Conservation (phyloP, 2,329 filamentous ascomycete species). For the Dactylellina cionopaga region DNA sequence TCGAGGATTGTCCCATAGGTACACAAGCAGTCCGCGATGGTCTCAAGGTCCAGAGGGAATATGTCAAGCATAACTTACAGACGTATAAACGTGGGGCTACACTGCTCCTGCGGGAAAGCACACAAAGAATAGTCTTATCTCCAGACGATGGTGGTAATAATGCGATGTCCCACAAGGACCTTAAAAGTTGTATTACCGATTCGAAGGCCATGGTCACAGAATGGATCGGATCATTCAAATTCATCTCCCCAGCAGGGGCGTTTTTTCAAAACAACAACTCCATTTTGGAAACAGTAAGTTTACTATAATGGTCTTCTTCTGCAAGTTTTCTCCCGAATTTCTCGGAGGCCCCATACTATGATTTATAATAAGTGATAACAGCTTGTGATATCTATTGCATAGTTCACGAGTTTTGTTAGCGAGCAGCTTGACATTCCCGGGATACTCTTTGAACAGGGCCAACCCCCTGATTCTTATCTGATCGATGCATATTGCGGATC, state of each 20-base stretch:
- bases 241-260: slow-evolving; percentile 88
- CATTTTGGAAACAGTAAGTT: slow-evolving; percentile 73
- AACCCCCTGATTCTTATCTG: slow-evolving; percentile 76
- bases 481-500: slow-evolving; percentile 98
- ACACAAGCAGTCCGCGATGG: slow-evolving; percentile 85
- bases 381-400: slow-evolving; percentile 10
- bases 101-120: slow-evolving; percentile 86
- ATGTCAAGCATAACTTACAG: slow-evolving; percentile 75
- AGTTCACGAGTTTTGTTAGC: slow-evolving; percentile 56
- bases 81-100: slow-evolving; percentile 86
- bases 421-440: slow-evolving; percentile 58
- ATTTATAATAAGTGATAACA: not conserved
- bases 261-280: slow-evolving; percentile 99
- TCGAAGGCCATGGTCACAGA: slow-evolving; percentile 84
- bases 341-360: no score
- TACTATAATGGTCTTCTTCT: not conserved
- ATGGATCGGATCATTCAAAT: slow-evolving; percentile 84
- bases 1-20: slow-evolving; percentile 96
- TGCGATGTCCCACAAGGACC: slow-evolving; percentile 71
- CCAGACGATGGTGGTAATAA: slow-evolving; percentile 65
- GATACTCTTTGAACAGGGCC: slow-evolving; percentile 59
- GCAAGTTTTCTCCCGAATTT: not conserved
- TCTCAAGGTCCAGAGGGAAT: slow-evolving; percentile 79
- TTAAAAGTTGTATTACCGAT: slow-evolving; percentile 90
- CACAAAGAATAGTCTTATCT: slow-evolving; percentile 71